Base-by-base conservation (phyloP, 495 filamentous ascomycete species). In the Podospora tetraspora region DNA sequence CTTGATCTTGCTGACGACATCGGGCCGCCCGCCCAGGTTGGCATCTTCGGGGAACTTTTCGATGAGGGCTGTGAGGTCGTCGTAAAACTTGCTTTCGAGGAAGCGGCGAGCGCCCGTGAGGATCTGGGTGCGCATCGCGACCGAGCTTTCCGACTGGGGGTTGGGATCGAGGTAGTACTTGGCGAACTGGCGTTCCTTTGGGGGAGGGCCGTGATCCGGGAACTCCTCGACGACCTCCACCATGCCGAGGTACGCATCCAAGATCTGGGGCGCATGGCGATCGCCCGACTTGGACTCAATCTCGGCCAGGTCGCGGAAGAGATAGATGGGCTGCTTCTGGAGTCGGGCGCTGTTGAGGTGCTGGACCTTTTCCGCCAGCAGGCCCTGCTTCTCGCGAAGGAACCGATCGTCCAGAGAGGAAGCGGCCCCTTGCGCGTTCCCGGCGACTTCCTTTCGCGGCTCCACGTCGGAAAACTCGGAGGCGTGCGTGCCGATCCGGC, bases 21-120 rank as follows among this genome's bases (percentile, higher is more conserved):
- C 91, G 0, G 95, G 95, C 43, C 92, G 87, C 68, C 95, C 95
- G 37, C 95, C 95, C 64, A 97, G 81, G 73, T 91, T 92, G 11
- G 95, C 96, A 75, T 97, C 93, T 61, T 89, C 85, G 5, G 94
- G 93, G 73, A 94, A 91, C 74, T 91, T 94, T 30, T 85, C 79
- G 66, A 98, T 90, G 23, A 89, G 77, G n/a, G 75, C 79, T 70
- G 96, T 90, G 56, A 97, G 81, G 66, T 92, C 86, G 58, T 82
- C 79, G 71, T 88, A 91, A 76, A 95, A 87, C 70, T 85, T 81
- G 68, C 84, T 88, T 74, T 97, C 94, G 37, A 97, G 79, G 75
- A 87, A 94, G 24, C 76, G 75, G 68, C 90, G 88, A 32, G 91
- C 93, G 4, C 93, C 93, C 67, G 89, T 84, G 22, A 97, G 80